Base-by-base conservation (phyloP, 2,329 filamentous ascomycete genomes). In the Karstenula rhodostoma region DNA sequence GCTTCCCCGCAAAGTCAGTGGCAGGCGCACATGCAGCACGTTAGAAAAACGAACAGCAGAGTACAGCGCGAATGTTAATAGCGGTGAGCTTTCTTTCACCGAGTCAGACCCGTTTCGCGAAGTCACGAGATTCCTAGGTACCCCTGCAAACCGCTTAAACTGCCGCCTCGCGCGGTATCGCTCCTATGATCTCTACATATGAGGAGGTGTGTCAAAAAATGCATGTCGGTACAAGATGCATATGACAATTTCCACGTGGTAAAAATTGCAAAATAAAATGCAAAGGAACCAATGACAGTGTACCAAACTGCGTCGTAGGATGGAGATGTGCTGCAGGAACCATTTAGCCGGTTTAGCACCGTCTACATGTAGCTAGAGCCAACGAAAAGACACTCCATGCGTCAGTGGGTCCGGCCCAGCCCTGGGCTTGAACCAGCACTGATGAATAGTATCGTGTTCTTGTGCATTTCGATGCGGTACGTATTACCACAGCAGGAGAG, bases 311-410 rank as follows among this genome's bases (percentile, higher is more conserved):
- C 13, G 40, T 42, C 17, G 33, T 23, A 13, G 50, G 42, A 48
- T 12, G 29, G 37, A 40, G 22, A 15, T 19, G 42, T 40, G 25
- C 27, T 35, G 47, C 35, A 35, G 25, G 43, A 56, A 43, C 35
- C 15, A 37, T 58, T 61, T 61, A 61, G 52, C 59, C 59, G 59
- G 56, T 35, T 40, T 43, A 19, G 43, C 25, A 51, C 25, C 29
- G 46, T 35, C 59, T n/a, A 33, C 17, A 61, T 29, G 15, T 9
- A 42, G 59, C 53, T 58, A 58, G 56, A 43, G 13, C 56, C 49
- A 53, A 58, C 56, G 15, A 32, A 44, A 17, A 35, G 37, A 35
- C 43, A 17, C 23, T 42, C 25, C 29, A 56, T 19, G 29, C 19
- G 27, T 27, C 13, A 25, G 37, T 49, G 33, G 35, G 35, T 52